A percentile compares a stretch with the other conserved stretches of the same genome.
phyloP scores from a whole-genome alignment of 805 yeast genomes.

The Candida awuae region DNA sequence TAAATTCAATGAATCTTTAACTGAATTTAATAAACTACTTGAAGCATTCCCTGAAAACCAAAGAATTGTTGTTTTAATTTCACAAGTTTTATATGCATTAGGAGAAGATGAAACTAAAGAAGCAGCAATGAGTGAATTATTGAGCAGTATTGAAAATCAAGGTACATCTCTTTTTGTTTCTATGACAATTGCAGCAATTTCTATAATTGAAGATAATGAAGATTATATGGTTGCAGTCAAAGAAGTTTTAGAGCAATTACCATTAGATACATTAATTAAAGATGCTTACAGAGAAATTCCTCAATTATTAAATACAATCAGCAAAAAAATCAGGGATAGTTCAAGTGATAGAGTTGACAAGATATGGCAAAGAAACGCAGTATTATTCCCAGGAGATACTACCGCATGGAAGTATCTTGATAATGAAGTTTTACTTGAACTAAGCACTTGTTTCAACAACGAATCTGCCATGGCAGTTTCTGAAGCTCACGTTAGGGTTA shows the following conservation, averaged over 20 bases:
- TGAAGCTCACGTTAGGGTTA: constrained; percentile 40
- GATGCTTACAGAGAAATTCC: constrained; percentile 56
- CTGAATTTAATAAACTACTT: constrained; percentile 59
- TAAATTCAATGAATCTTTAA: constrained; percentile 58
- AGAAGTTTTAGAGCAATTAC: constrained; percentile 52
- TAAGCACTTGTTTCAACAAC: constrained; percentile 45
- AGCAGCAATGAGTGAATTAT: constrained; percentile 79
- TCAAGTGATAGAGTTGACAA: constrained; percentile 9
- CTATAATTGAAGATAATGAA: constrained; percentile 51
- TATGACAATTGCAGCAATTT: constrained; percentile 71
- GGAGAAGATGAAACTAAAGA: constrained; percentile 70
- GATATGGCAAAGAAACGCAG: constrained; percentile 62
- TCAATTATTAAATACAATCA: constrained; percentile 45
- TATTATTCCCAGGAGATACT: constrained; percentile 65
- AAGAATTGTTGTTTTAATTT: constrained; percentile 60
- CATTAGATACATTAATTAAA: constrained; percentile 34
- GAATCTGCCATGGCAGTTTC: constrained; percentile 47
- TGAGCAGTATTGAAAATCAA: constrained; percentile 49
- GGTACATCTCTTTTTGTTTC: constrained; percentile 66
- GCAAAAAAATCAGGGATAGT: constrained; percentile 28
- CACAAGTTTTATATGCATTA: constrained; percentile 72
- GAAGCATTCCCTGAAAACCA: constrained; percentile 48
- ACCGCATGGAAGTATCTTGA: constrained; percentile 64
- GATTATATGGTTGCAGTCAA: constrained; percentile 54
- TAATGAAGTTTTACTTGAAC: constrained; percentile 44